Evolutionary conservation across 495 filamentous ascomycete species (phyloP).

Genomic region (Daldinia loculata): DNA sequence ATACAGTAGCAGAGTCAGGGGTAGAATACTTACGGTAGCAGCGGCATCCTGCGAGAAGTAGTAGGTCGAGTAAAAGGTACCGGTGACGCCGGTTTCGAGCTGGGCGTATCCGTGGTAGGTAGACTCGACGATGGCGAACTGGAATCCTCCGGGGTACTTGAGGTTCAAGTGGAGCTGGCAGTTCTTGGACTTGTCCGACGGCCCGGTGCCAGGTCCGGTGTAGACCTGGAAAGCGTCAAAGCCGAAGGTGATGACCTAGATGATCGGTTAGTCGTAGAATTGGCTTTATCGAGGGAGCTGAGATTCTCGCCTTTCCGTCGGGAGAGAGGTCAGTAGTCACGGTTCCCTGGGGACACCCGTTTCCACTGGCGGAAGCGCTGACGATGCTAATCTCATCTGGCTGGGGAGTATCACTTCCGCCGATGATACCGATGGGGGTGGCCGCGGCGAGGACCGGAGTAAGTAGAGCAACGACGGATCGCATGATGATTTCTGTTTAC

Average conservation of each 20-base stretch:
- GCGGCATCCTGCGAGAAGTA: conserved; percentile 63
- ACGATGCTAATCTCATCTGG: conserved; percentile 58
- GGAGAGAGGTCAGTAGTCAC: conserved; percentile 59
- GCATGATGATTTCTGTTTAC: conserved; percentile 52
- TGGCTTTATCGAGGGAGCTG: not conserved
- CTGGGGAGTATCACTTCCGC: conserved; percentile 49
- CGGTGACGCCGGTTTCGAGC: conserved; percentile 62
- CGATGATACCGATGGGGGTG: conserved; percentile 50
- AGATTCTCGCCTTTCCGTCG: conserved; percentile 57
- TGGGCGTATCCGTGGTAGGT: conserved; percentile 67
- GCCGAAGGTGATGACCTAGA: conserved; percentile 64
- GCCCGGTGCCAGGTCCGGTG: conserved; percentile 57
- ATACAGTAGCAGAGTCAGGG: not conserved
- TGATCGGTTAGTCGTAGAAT: conserved; percentile 12
- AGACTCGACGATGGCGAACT: conserved; percentile 63
- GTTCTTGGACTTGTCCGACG: conserved; percentile 61
- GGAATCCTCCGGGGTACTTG: conserved; percentile 67
- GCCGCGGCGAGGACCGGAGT: conserved; percentile 57
- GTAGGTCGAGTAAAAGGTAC: conserved; percentile 64
- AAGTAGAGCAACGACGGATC: conserved; percentile 55
- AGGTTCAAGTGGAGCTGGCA: conserved; percentile 68
- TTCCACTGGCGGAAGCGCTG: conserved; percentile 67
- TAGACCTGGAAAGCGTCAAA: conserved; percentile 67
- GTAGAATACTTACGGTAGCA: conserved; percentile 46
- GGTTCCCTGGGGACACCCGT: conserved; percentile 63